phyloP scores from a whole-genome alignment of 129 eudicot genomes.

The Erigeron canadensis region DNA sequence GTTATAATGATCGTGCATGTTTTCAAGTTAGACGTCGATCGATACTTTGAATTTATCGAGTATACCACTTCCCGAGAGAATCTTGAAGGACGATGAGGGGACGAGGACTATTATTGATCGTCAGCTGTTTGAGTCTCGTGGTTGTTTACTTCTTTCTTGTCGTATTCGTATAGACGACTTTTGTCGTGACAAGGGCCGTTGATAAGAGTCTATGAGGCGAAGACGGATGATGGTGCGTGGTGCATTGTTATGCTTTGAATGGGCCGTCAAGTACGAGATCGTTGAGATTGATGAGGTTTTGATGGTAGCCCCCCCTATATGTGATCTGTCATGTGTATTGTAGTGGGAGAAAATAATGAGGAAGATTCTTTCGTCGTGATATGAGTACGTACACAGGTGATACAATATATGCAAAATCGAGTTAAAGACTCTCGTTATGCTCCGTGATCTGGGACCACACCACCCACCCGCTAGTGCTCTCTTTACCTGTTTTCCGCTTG shows the following conservation, averaged over 20 bases:
- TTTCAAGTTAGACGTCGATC: neutral
- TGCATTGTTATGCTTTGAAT: too few species aligned
- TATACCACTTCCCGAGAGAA: neutral
- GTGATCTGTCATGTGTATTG: conserved; percentile 3
- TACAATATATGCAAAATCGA: neutral
- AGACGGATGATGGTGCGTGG: neutral
- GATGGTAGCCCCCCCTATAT: neutral
- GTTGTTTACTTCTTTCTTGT: conserved; percentile 21
- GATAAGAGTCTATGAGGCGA: conserved; percentile 2
- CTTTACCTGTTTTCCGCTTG: conserved; percentile 4
- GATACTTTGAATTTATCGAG: neutral
- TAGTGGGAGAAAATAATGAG: conserved; percentile 16
- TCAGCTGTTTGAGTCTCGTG: too few species aligned
- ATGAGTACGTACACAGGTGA: neutral
- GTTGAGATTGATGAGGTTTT: conserved; percentile 6
- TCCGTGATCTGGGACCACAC: neutral
- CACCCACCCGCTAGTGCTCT: neutral
- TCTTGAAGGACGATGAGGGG: too few species aligned
- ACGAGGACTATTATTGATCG: neutral
- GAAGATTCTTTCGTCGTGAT: conserved; percentile 22
- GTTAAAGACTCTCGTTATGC: neutral
- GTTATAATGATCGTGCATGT: too few species aligned
- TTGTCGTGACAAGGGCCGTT: too few species aligned
- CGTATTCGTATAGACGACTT: too few species aligned
- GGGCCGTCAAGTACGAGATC: conserved; percentile 18